These are phyloP conservation scores for Dipteronia dyeriana DNA, from an alignment of 345 rosid genomes.

Conservation along the genomic window DNA sequence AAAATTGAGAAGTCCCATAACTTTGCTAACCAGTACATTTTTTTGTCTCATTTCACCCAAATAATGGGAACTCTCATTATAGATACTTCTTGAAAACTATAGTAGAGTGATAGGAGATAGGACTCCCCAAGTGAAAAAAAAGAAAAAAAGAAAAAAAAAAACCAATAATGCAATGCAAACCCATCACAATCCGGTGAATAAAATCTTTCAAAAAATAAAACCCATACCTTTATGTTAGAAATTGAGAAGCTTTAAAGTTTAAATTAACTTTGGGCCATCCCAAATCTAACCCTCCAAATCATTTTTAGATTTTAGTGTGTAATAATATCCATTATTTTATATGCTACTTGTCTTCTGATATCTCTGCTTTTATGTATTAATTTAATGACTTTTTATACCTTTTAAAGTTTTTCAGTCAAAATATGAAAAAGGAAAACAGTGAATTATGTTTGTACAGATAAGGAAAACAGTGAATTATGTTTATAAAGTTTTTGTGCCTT, in stretches of 20 bases:
- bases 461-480: neutral
- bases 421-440: neutral
- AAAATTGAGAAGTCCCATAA: no score
- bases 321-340: conserved; percentile 2
- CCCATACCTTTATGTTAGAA: neutral
- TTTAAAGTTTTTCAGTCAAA: neutral
- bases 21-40: no score
- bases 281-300: conserved; percentile 7
- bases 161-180: neutral
- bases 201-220: neutral
- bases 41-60: neutral
- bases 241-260: neutral
- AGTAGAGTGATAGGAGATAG: no score
- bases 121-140: neutral
- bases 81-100: neutral
- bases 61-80: neutral
- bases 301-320: neutral
- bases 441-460: neutral
- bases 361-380: neutral
- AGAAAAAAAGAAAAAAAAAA: neutral
- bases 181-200: neutral
- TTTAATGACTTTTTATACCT: no score
- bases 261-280: conserved; percentile 14
- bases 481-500: neutral
- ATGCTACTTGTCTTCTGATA: neutral